Conservation (phyloP, 805 yeast genomes). For the Yarrowia bubula region DNA sequence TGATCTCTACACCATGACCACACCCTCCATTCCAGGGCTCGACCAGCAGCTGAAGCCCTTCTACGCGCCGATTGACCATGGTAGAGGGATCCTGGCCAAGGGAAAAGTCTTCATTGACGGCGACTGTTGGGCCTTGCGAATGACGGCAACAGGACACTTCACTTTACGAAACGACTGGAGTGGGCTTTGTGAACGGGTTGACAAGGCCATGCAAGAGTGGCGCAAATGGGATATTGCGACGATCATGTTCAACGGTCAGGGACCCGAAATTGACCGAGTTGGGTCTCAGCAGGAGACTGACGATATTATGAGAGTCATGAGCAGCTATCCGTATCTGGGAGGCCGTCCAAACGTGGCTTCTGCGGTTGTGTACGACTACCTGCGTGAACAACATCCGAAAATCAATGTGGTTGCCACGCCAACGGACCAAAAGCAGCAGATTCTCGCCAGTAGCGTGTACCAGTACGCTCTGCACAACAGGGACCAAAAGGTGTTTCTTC, state of each 20-base stretch:
- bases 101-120: conserved; percentile 9
- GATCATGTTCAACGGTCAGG: conserved; percentile 5
- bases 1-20: too few species aligned
- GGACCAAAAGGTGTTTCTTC: not conserved
- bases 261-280: conserved; percentile 12
- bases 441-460: not conserved
- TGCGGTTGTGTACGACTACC: not conserved
- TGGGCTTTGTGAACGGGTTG: not conserved
- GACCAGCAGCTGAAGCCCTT: not conserved
- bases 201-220: not conserved
- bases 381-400: not conserved
- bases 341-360: not conserved
- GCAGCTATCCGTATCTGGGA: not conserved
- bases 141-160: not conserved
- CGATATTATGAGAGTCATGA: not conserved
- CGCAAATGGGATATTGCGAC: not conserved
- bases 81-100: not conserved
- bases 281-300: not conserved
- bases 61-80: not conserved
- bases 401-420: not conserved
- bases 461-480: not conserved
- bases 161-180: not conserved
- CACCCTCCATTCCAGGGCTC: not conserved
- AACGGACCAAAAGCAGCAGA: not conserved
- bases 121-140: not conserved